phyloP scores from a whole-genome alignment of 495 filamentous ascomycete genomes.

The Beverwykella pulmonaria region DNA sequence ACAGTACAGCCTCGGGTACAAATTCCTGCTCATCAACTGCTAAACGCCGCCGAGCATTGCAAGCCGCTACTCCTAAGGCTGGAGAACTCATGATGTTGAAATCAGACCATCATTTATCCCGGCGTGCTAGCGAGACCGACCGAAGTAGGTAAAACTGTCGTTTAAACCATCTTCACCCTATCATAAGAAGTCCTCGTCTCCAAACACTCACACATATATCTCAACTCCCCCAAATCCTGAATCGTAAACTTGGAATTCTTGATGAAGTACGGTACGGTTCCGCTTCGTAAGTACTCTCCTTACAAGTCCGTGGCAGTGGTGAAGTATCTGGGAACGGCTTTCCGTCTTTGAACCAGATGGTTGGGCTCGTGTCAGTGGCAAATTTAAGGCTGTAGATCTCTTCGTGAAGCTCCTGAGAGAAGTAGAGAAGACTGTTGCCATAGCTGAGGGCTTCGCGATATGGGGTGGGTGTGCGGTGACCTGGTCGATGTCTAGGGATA shows the following conservation, averaged over 20 bases:
- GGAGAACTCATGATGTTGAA: no score
- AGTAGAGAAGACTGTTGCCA: slow-evolving; percentile 1
- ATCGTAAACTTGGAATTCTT: not conserved
- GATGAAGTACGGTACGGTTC: not conserved
- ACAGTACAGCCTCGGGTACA: no score
- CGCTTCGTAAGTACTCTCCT: not conserved
- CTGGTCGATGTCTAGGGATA: not conserved
- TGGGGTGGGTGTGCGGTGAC: not conserved
- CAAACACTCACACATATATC: not conserved
- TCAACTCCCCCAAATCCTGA: not conserved
- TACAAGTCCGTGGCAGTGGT: not conserved
- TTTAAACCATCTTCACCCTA: not conserved
- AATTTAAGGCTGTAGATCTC: not conserved
- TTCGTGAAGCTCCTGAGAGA: not conserved
- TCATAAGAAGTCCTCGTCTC: not conserved
- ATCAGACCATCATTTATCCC: no score
- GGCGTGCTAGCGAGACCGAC: no score
- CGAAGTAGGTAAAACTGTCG: not conserved
- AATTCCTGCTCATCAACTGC: no score
- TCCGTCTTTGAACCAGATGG: not conserved
- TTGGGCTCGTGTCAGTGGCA: not conserved
- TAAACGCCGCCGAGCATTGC: no score
- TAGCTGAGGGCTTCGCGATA: not conserved
- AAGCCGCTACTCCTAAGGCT: no score
- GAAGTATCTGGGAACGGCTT: not conserved